Conservation (phyloP, 2,329 filamentous ascomycete species). For the Trichoderma hamatum region DNA sequence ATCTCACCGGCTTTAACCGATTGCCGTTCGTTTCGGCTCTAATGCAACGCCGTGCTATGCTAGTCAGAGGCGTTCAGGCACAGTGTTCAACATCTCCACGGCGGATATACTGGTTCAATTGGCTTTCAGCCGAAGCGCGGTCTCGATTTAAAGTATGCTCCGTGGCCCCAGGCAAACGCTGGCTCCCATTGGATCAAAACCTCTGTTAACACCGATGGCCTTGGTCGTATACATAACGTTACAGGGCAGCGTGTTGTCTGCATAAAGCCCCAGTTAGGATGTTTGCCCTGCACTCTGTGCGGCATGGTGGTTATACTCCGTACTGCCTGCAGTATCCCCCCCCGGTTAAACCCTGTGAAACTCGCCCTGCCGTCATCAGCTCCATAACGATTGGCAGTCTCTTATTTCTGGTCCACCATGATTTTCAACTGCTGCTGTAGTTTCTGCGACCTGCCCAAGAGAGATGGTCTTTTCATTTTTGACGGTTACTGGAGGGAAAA, state of each 20-base stretch:
- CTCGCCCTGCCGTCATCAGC: background rate
- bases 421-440: background rate
- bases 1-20: background rate
- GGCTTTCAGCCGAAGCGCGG: background rate
- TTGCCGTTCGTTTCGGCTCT: background rate
- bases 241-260: slow-evolving; percentile 8
- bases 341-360: slow-evolving; percentile 3
- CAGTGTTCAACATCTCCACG: background rate
- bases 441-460: slow-evolving; percentile 7
- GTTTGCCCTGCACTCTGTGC: background rate
- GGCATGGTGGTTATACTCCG: background rate
- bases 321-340: background rate
- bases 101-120: background rate
- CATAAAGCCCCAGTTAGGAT: slow-evolving; percentile 4
- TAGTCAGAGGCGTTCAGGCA: background rate
- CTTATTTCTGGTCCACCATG: background rate
- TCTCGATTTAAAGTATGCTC: background rate
- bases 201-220: background rate
- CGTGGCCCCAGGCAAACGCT: background rate
- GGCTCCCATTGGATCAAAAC: background rate
- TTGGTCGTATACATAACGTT: background rate
- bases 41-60: background rate
- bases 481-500: background rate
- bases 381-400: slow-evolving; percentile 2
- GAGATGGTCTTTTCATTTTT: background rate